These are phyloP conservation scores for Litchi chinensis DNA, from an alignment of 345 rosid genomes.

Conservation along the genomic window DNA sequence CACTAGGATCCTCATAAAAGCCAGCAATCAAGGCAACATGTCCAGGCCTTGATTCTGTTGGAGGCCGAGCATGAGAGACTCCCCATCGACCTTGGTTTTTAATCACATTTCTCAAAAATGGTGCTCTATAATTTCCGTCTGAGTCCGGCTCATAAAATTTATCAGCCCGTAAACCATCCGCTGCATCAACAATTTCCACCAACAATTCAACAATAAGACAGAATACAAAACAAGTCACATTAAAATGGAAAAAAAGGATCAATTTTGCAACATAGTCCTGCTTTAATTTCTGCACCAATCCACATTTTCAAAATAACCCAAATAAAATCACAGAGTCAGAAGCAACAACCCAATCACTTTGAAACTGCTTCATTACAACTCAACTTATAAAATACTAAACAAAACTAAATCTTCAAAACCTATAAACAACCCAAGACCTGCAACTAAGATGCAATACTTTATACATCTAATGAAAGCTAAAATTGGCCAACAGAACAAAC, in stretches of 20 bases:
- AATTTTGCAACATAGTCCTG: not conserved
- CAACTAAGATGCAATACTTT: not conserved
- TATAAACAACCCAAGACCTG: not conserved
- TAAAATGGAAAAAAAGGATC: not conserved
- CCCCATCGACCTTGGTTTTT: constrained; percentile 90
- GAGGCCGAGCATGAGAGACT: constrained; percentile 98
- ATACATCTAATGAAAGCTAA: not conserved
- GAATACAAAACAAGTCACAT: not conserved
- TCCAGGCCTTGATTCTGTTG: constrained; percentile 96
- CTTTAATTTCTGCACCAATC: not conserved
- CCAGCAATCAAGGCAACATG: constrained; percentile 97
- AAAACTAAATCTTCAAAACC: not conserved
- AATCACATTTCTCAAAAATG: constrained; percentile 78
- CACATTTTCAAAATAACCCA: not conserved
- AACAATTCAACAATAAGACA: not conserved
- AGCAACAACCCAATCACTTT: not conserved
- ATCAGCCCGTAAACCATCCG: constrained; percentile 97
- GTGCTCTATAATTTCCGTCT: constrained; percentile 76
- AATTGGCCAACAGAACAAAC: not conserved
- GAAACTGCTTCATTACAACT: not conserved
- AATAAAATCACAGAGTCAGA: not conserved
- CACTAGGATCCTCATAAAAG: constrained; percentile 98
- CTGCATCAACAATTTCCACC: constrained; percentile 40
- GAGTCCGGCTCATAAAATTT: constrained; percentile 91
- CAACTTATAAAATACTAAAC: not conserved